phyloP scores from a whole-genome alignment of 179 eudicot genomes.

The Beta corolliflora region DNA sequence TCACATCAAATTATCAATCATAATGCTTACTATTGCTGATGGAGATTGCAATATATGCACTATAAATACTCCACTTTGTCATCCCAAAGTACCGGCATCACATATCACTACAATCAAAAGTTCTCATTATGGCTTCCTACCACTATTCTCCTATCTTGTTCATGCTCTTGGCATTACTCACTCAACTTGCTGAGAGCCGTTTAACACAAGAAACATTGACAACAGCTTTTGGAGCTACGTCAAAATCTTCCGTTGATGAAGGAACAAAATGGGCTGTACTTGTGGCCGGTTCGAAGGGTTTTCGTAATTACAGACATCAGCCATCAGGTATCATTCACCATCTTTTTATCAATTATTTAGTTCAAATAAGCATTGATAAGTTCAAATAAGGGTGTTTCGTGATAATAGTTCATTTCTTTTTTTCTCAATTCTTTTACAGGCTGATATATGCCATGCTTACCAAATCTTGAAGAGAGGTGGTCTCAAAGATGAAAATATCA shows the following conservation, averaged over 20 bases:
- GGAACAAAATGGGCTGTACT: constrained; percentile 38
- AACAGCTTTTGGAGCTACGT: not conserved
- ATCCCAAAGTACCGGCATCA: not conserved
- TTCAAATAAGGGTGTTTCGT: too few relatives aligned
- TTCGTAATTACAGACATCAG: constrained; percentile 35
- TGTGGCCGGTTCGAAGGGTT: constrained; percentile 34
- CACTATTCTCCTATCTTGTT: not conserved
- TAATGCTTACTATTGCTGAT: not conserved
- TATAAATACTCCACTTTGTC: constrained; percentile 6
- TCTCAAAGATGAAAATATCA: constrained; percentile 77
- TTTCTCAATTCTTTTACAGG: not conserved
- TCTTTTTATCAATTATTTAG: too few relatives aligned
- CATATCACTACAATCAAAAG: not conserved
- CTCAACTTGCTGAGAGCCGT: constrained; percentile 8
- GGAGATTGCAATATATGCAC: not conserved
- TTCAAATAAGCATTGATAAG: too few relatives aligned
- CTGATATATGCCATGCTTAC: constrained; percentile 63
- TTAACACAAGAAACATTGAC: constrained; percentile 7
- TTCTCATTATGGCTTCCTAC: constrained; percentile 16
- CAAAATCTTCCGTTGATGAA: constrained; percentile 24
- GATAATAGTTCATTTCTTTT: not conserved
- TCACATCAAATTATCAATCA: not conserved
- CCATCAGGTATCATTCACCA: constrained; percentile 8
- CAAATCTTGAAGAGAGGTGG: constrained; percentile 81
- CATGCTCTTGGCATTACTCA: not conserved